A percentile compares a stretch with the other conserved stretches of the same genome.
These are phyloP conservation scores for Ottelia alismoides DNA, from an alignment of 106 monocot species.

Conservation along the genomic window DNA sequence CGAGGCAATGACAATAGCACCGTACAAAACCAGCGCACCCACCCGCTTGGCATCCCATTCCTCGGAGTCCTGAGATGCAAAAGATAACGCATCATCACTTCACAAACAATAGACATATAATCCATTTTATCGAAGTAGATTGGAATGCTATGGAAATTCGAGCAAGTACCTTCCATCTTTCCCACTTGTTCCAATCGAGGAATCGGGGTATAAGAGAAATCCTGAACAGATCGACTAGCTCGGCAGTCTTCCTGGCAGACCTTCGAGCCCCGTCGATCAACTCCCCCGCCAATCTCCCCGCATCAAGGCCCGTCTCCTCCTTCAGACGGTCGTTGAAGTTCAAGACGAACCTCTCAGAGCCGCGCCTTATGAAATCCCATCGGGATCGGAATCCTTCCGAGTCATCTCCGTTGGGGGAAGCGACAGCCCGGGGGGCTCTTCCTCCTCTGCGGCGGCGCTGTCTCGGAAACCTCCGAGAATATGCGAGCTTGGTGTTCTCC, in stretches of 20 bases:
- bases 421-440: no score
- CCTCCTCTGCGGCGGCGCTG: no score
- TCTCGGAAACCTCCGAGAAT: no score
- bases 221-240: constrained; percentile 21
- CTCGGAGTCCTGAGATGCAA: constrained; percentile 32
- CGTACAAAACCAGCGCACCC: constrained; percentile 50
- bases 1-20: constrained; percentile 25
- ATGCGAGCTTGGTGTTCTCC: no score
- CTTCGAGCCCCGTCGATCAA: constrained; percentile 4
- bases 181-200: constrained; percentile 68
- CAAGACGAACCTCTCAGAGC: constrained; percentile 39
- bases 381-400: no score
- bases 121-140: no score
- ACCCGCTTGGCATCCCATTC: constrained; percentile 63
- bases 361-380: no score
- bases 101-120: not conserved
- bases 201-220: constrained; percentile 24
- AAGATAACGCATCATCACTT: not conserved
- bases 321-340: constrained; percentile 8
- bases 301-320: constrained; percentile 56
- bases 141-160: no score
- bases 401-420: no score
- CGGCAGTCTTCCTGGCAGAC: constrained; percentile 12
- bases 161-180: constrained; percentile 68
- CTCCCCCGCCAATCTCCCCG: constrained; percentile 6